These are phyloP conservation scores for Epichloe uncinata DNA, from an alignment of 2,329 filamentous ascomycete genomes.

Conservation along the genomic window DNA sequence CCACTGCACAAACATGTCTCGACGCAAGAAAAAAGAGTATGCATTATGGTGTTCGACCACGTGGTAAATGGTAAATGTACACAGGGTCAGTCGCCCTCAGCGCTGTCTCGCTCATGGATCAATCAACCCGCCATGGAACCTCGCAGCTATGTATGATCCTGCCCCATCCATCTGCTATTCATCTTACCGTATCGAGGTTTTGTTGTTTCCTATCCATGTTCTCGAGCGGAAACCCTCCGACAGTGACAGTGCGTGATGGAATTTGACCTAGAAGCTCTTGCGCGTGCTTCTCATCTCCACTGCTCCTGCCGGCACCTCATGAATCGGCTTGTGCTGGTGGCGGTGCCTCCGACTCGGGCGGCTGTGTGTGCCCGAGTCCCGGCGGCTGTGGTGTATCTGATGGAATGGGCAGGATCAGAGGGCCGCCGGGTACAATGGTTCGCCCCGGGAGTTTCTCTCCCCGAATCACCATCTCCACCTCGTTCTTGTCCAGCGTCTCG, in stretches of 20 bases:
- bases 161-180: background rate
- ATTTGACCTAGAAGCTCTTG: no score
- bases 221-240: no score
- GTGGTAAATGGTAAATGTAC: background rate
- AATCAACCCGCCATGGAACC: no score
- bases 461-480: constrained; percentile 80
- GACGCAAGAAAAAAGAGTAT: background rate
- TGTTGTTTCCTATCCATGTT: no score
- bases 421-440: constrained; percentile 39
- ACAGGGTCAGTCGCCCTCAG: background rate
- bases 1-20: background rate
- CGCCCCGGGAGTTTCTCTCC: constrained; percentile 70
- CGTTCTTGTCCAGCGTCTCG: constrained; percentile 77
- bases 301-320: constrained; percentile 10
- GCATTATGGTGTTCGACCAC: background rate
- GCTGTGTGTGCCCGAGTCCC: constrained; percentile 22
- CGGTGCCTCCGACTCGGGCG: constrained; percentile 16
- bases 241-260: no score
- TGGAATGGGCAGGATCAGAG: constrained; percentile 25
- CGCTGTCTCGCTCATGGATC: background rate
- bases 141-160: background rate
- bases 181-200: no score
- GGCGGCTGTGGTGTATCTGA: constrained; percentile 21
- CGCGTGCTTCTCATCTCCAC: no score
- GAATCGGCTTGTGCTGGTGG: constrained; percentile 20